Evolutionary conservation across 1,139 yeast species (phyloP), one percentile per base, ranked within the genome.

Genomic region (Arxiozyma bovina): DNA sequence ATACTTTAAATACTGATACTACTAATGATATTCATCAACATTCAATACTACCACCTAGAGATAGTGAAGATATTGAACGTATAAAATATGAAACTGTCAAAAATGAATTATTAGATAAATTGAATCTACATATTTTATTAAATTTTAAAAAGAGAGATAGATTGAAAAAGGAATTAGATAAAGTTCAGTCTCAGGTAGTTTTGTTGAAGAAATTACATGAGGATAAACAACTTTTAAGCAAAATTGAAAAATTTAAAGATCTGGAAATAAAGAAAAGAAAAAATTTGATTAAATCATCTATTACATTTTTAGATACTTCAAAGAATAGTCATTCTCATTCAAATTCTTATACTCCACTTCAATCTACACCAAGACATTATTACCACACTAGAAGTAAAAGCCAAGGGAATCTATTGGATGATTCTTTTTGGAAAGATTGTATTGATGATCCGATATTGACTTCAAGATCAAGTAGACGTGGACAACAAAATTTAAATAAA

Each of bases 71-170:
- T 27, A 58, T 59, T 11, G 69, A 67, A 54, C 55, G 68, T 45
- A 45, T 67, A 12, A 63, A 65, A 51, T 67, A 61, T 55, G 64
- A 60, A 41, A 58, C 63, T 4, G 66, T 65, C 6, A 71, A 68
- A 52, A 64, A 64, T 44, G 70, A 69, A 52, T 58, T 73, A 17
- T 50, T 64, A 57, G 76, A 63, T 63, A 71, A 61, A 63, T 83
- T 87, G 40, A 88, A 86, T 66, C 69, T 85, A 54, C 94, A 87
- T 66, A 82, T 86, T 18, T 69, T 87, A 50, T 73, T 86, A 58
- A 85, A 84, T 59, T 90, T 85, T 67, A 78, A 82, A 55, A 91
- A 87, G 66, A 72, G 82, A 51, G 73, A 76, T 27, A 68, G 77
- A 48, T 77, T 85, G 5, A 81, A 83, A 57, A 78, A 77, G 56